Evolutionary conservation across 306 rosid genomes (phyloP).

Genomic region (Acacia confusa): DNA sequence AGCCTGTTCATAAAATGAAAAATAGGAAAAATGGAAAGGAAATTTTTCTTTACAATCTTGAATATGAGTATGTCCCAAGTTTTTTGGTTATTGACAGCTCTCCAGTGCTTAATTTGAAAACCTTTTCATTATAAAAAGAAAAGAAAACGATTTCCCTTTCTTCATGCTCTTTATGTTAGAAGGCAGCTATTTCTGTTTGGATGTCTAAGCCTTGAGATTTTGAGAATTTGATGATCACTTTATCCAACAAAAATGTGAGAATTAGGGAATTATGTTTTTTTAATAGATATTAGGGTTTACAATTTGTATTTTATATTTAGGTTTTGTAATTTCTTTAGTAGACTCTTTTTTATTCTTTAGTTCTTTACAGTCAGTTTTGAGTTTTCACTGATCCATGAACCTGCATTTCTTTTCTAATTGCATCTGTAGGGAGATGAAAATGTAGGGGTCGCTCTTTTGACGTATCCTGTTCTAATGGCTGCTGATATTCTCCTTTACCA

Average conservation of each 20-base stretch:
- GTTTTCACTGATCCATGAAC: constrained; percentile 29
- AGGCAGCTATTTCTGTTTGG: too few species aligned
- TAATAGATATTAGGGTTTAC: constrained; percentile 2
- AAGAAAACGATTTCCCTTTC: too few species aligned
- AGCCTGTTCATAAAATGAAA: too few species aligned
- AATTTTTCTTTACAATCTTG: too few species aligned
- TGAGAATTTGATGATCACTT: too few species aligned
- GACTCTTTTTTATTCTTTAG: constrained; percentile 7
- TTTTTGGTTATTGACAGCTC: too few species aligned
- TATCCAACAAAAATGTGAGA: not conserved
- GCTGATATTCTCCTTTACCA: constrained; percentile 95
- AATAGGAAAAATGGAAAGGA: too few species aligned
- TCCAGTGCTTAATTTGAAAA: too few species aligned
- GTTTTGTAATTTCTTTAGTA: not conserved
- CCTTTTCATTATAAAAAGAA: too few species aligned
- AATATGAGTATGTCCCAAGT: too few species aligned
- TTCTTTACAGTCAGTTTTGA: not conserved
- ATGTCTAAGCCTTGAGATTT: too few species aligned
- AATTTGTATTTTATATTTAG: constrained; percentile 13
- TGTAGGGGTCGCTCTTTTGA: constrained; percentile 94
- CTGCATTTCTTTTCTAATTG: constrained; percentile 35
- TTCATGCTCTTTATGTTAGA: too few species aligned
- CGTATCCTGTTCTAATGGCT: constrained; percentile 99
- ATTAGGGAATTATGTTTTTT: not conserved
- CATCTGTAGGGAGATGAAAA: constrained; percentile 87